Evolutionary conservation across 164 flowering plant species (phyloP).

Genomic region (Litsea cubeba): DNA sequence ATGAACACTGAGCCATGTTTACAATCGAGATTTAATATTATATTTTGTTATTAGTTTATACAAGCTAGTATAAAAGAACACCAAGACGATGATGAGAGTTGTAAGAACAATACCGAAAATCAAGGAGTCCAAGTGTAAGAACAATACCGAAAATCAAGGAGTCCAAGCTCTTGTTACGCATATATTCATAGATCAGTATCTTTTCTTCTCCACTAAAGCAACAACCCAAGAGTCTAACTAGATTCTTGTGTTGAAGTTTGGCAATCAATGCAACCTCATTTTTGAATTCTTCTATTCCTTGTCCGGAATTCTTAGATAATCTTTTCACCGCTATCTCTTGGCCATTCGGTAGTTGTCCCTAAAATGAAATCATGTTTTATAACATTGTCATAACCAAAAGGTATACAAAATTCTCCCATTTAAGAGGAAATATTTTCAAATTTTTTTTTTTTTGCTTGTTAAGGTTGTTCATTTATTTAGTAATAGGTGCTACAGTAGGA

Average conservation of each 20-base stretch:
- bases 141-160: slow-evolving; percentile 22
- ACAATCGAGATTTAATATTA: too few relatives aligned
- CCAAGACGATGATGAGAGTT: neutral
- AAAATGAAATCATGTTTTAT: neutral
- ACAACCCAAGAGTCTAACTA: slow-evolving; percentile 65
- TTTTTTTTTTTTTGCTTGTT: too few relatives aligned
- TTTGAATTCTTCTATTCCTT: slow-evolving; percentile 9
- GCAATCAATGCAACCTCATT: slow-evolving; percentile 4
- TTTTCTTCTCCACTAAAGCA: slow-evolving; percentile 67
- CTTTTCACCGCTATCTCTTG: slow-evolving; percentile 4
- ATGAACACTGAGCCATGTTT: too few relatives aligned
- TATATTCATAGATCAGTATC: slow-evolving; percentile 44
- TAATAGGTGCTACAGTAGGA: too few relatives aligned
- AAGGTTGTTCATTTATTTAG: too few relatives aligned
- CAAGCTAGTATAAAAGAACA: too few relatives aligned
- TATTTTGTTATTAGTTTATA: too few relatives aligned
- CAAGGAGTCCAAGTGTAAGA: slow-evolving; percentile 17
- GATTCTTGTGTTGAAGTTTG: slow-evolving; percentile 65
- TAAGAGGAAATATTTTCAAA: neutral
- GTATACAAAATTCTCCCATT: neutral
- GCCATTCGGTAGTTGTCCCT: neutral
- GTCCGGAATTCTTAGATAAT: slow-evolving; percentile 4
- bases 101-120: slow-evolving; percentile 21
- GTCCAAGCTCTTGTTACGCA: slow-evolving; percentile 32
- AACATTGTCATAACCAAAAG: neutral